Conservation (phyloP, 208 protist species). For the Leishmania martiniquensis region DNA sequence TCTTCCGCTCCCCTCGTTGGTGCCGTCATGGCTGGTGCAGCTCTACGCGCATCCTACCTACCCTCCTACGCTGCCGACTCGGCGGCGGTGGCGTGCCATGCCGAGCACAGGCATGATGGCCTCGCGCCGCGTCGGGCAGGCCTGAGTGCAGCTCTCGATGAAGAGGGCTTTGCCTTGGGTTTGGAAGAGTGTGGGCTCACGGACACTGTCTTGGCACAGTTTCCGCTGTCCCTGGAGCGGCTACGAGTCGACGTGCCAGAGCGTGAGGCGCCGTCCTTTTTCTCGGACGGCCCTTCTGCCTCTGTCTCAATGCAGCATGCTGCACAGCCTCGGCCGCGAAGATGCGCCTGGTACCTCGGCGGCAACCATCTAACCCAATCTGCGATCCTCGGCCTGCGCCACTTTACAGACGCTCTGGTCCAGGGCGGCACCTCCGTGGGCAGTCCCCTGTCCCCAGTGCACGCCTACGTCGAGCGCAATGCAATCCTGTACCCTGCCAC, state of each 20-base stretch:
- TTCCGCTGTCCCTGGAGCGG: neutral
- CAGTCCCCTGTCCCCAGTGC: neutral
- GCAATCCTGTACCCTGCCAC: slow-evolving; percentile 7
- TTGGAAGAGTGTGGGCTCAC: slow-evolving; percentile 16
- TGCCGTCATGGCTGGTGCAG: slow-evolving; percentile 5
- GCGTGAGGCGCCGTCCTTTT: neutral
- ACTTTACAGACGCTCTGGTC: neutral
- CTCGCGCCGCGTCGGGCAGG: neutral
- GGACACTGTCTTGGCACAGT: slow-evolving; percentile 4
- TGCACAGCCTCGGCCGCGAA: too few species aligned
- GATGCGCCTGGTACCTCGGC: slow-evolving; percentile 19
- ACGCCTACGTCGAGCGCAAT: slow-evolving; percentile 33
- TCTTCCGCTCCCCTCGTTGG: slow-evolving; percentile 1
- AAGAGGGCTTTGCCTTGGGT: neutral
- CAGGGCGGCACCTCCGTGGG: neutral
- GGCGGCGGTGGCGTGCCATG: neutral
- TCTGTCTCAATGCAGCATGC: neutral
- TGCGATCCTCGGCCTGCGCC: slow-evolving; percentile 11
- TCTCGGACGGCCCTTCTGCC: neutral
- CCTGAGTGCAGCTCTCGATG: neutral
- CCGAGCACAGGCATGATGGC: neutral
- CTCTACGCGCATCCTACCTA: neutral
- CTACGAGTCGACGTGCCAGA: neutral
- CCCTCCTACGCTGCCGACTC: neutral
- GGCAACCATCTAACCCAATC: slow-evolving; percentile 13